These are phyloP conservation scores for Blepharisma japonicum DNA, from an alignment of 73 alveolate species.

Conservation along the genomic window DNA sequence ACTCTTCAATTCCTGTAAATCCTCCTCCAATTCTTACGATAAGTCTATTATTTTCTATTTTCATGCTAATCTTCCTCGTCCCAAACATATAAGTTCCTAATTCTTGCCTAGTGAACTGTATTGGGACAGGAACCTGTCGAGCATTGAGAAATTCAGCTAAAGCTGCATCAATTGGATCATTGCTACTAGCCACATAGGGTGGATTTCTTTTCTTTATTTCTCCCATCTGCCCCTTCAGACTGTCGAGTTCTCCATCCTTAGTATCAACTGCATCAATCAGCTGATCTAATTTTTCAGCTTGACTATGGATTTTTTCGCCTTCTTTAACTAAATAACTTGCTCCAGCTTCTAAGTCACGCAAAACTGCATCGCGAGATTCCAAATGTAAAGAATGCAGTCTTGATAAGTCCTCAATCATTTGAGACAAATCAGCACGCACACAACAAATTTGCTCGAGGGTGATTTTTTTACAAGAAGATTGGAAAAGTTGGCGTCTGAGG, in stretches of 20 bases:
- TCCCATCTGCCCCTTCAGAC: neutral
- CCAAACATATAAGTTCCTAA: conserved; percentile 38
- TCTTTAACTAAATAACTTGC: neutral
- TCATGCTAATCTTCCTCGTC: conserved; percentile 34
- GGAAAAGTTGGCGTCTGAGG: neutral
- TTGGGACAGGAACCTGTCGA: conserved; percentile 28
- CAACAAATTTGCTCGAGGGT: conserved; percentile 23
- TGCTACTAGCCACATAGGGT: conserved; percentile 25
- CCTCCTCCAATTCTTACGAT: conserved; percentile 40
- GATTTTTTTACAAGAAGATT: neutral
- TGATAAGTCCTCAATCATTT: neutral
- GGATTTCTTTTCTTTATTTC: neutral
- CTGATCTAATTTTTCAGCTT: conserved; percentile 19
- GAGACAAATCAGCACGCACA: conserved; percentile 18
- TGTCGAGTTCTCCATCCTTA: neutral
- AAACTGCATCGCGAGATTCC: neutral
- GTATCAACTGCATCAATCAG: conserved; percentile 18
- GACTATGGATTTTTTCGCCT: neutral
- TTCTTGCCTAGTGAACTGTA: conserved; percentile 31
- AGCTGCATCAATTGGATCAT: conserved; percentile 35
- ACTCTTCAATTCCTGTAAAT: conserved; percentile 38
- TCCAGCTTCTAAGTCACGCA: conserved; percentile 24
- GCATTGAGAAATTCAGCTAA: conserved; percentile 25
- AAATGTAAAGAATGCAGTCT: neutral
- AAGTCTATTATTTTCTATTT: conserved; percentile 29